These are phyloP conservation scores for Colletotrichum liaoningense DNA, from an alignment of 2,329 filamentous ascomycete genomes.

Conservation along the genomic window DNA sequence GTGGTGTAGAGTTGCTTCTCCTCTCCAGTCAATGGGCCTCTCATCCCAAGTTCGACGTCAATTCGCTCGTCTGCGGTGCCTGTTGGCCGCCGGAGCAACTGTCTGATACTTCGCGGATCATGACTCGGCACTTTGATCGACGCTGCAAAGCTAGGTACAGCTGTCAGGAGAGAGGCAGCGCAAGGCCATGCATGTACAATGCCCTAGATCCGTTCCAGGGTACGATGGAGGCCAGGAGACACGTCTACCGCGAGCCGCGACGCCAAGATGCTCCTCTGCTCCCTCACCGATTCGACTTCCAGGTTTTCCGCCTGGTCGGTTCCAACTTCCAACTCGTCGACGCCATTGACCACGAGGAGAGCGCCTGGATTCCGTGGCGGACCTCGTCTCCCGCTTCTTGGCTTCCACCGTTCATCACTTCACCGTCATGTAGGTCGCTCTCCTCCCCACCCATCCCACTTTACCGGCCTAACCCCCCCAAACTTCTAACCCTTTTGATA, in stretches of 20 bases:
- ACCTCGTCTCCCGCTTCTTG: background rate
- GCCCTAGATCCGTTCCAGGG: background rate
- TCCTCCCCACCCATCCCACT: background rate
- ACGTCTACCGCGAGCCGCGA: background rate
- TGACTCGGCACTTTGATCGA: conserved; percentile 25
- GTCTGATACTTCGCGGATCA: conserved; percentile 17
- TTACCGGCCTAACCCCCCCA: background rate
- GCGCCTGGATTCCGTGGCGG: background rate
- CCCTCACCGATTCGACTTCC: background rate
- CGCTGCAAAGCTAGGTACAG: conserved; percentile 8
- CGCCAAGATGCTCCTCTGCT: background rate
- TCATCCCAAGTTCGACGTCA: conserved; percentile 13
- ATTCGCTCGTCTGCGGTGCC: background rate
- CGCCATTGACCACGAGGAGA: background rate
- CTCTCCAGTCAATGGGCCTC: background rate
- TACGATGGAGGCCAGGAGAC: background rate
- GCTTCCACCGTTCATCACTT: background rate
- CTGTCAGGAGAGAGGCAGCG: conserved; percentile 6
- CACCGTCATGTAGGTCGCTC: background rate
- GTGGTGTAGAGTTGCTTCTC: background rate
- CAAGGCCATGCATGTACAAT: conserved; percentile 24
- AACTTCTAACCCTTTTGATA: background rate
- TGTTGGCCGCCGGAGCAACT: background rate
- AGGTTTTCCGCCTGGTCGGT: background rate
- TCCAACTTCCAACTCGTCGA: background rate